Conservation (phyloP, 129 eudicot species). For the Flaveria trinervia region DNA sequence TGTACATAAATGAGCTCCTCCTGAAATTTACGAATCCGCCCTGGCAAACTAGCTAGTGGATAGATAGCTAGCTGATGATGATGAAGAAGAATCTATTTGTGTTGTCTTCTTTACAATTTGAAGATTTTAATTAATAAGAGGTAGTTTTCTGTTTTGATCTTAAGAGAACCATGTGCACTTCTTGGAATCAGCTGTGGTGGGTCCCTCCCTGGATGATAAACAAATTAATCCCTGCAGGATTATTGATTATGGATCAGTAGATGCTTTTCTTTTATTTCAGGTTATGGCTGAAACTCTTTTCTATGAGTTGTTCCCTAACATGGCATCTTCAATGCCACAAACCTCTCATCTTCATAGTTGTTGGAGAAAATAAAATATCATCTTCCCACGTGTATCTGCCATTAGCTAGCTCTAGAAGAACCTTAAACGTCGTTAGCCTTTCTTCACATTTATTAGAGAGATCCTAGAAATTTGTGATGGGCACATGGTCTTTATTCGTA, state of each 20-base stretch:
- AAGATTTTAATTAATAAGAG: not conserved
- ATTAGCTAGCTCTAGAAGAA: constrained; percentile 14
- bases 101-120: too few species aligned
- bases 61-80: not conserved
- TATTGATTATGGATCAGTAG: constrained; percentile 31
- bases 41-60: not conserved
- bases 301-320: constrained; percentile 29
- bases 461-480: not conserved
- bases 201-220: constrained; percentile 13
- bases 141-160: not conserved
- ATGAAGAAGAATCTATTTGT: not conserved
- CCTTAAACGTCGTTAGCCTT: not conserved
- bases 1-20: too few species aligned
- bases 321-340: constrained; percentile 35
- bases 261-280: constrained; percentile 3
- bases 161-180: constrained; percentile 23
- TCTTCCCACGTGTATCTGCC: constrained; percentile 18
- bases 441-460: not conserved
- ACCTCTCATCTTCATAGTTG: constrained; percentile 32
- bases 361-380: not conserved
- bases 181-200: constrained; percentile 18
- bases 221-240: constrained; percentile 8
- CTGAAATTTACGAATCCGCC: too few species aligned
- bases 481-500: constrained; percentile 5
- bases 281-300: constrained; percentile 9